Evolutionary conservation across 2,329 filamentous ascomycete species (phyloP), one percentile per base, ranked within the genome.

Genomic region (Hypoxylon sp.): DNA sequence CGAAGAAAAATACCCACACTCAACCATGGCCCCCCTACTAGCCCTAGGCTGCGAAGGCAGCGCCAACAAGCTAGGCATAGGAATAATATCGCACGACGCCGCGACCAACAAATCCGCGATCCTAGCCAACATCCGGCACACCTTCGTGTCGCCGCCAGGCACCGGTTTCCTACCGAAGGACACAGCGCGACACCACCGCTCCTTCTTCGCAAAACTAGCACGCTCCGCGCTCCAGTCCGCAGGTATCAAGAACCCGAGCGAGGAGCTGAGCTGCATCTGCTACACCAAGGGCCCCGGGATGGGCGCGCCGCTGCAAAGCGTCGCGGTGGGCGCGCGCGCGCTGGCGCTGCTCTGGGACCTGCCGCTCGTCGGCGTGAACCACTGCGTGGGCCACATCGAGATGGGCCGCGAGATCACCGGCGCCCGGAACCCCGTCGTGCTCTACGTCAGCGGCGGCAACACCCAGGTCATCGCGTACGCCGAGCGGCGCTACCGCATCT

Each of bases 381-480:
- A 99, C 74, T 99, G 94, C 72, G 90, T 99, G 36, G 94, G 94
- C 31, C 94, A 99, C 73, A 97, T 99, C 66, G 94, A 99, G 76
- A 99, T 99, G 94, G 94, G 94, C 21, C 83, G 94, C 40, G 82
- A 89, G 52, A 96, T 99, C 68, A 97, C 94, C 3, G 89, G 90
- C 51, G 91, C 94, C 11, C 76, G 82, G 16, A 93, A 99, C 73
- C 94, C 94, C 0, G 92, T 97, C 25, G 94, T 99, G 36, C 78
- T 99, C 27, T 99, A 99, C 73, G 94, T 97, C 29, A 91, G 86
- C 15, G 94, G 94, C 55, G 94, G 94, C 51, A 99, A 99, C 77
- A 96, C 93, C 9, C 93, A 99, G 75, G 93, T 97, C 17, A 97
- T 97, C 61, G 94, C 94, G 35, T 99, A 97, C 75, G 91, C 91